phyloP scores from a whole-genome alignment of 148 eudicot genomes.

The Rhododendron simsii region DNA sequence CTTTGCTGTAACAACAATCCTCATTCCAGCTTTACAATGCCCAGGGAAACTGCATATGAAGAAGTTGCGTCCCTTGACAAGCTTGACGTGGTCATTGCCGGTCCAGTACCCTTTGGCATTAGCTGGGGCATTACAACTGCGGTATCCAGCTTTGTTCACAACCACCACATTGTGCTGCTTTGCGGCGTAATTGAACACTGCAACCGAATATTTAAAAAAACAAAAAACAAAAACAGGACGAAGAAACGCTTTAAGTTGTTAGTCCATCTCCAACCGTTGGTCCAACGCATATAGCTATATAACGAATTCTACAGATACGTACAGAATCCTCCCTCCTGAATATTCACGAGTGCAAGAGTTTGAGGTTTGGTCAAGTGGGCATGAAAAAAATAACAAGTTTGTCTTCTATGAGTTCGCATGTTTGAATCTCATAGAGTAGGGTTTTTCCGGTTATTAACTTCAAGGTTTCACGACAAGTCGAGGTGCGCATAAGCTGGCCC shows the following conservation, averaged over 20 bases:
- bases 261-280: neutral
- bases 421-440: too few relatives aligned
- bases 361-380: too few relatives aligned
- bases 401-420: too few relatives aligned
- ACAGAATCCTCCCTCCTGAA: too few relatives aligned
- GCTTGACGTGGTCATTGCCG: slow-evolving; percentile 42
- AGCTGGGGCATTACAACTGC: slow-evolving; percentile 26
- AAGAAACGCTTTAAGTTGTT: neutral
- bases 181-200: slow-evolving; percentile 44
- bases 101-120: slow-evolving; percentile 29
- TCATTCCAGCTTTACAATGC: slow-evolving; percentile 56
- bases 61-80: slow-evolving; percentile 47
- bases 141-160: slow-evolving; percentile 27
- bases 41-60: slow-evolving; percentile 52
- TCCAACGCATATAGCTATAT: neutral
- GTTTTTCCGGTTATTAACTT: too few relatives aligned
- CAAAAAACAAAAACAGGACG: neutral
- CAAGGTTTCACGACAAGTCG: too few relatives aligned
- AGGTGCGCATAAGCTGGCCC: too few relatives aligned
- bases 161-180: slow-evolving; percentile 37
- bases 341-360: too few relatives aligned
- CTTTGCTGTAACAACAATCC: slow-evolving; percentile 37
- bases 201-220: neutral
- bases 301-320: too few relatives aligned
- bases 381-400: too few relatives aligned